Percentiles rank a stretch among this genome's conserved stretches.
Conservation (phyloP, 225 moss, liverwort and hornwort species). For the Bryoerythrophyllum caledonicum region DNA sequence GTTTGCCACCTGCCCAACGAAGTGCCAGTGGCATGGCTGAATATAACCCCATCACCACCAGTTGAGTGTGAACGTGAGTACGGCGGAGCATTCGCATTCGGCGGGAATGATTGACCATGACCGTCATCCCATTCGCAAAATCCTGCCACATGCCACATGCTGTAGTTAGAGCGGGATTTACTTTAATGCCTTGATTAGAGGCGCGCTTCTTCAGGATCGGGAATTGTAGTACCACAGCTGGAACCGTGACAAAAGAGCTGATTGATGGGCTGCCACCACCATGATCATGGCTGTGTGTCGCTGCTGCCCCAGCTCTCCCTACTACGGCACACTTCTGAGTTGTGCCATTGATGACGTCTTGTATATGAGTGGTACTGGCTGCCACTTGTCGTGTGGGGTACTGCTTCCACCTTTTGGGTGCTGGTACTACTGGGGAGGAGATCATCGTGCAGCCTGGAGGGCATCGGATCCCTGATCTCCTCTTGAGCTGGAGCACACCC, state of each 20-base stretch:
- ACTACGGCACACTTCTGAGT: background rate
- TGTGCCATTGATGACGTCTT: background rate
- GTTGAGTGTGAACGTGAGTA: background rate
- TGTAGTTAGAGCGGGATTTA: background rate
- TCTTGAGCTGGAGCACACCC: conserved; percentile 13
- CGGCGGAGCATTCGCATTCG: conserved; percentile 7
- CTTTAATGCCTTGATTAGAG: background rate
- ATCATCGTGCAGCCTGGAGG: conserved; percentile 2
- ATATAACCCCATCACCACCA: conserved; percentile 23
- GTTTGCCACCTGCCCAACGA: too few relatives aligned
- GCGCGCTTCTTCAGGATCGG: background rate
- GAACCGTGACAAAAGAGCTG: background rate
- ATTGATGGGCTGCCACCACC: background rate
- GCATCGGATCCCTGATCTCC: conserved; percentile 10
- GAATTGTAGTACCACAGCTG: background rate
- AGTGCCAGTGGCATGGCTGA: conserved; percentile 5
- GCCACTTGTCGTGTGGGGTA: conserved; percentile 17
- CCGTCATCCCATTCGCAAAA: background rate
- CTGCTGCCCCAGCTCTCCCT: conserved; percentile 10
- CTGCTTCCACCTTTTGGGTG: background rate
- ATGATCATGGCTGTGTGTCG: conserved; percentile 4
- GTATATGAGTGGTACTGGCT: conserved; percentile 17
- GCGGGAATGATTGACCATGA: conserved; percentile 3
- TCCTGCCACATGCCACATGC: conserved; percentile 13
- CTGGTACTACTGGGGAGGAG: background rate